Conservation (phyloP, 441 rosid genomes). For the Metrosideros polymorpha region DNA sequence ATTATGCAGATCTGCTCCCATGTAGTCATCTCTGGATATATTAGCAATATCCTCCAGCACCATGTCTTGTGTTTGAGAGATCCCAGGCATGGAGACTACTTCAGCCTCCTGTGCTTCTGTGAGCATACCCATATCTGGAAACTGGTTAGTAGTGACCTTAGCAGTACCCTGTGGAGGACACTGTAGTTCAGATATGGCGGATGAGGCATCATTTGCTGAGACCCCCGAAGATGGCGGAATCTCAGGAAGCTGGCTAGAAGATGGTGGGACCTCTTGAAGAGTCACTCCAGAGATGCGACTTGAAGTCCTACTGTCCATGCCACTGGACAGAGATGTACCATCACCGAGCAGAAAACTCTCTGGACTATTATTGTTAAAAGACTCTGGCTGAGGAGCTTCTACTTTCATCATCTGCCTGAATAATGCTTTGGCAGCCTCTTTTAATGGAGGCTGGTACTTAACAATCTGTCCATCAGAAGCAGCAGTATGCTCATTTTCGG, state of each 20-base stretch:
- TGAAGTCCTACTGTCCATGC: conserved; percentile 37
- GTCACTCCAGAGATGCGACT: conserved; percentile 47
- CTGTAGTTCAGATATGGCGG: conserved; percentile 36
- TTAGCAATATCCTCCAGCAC: conserved; percentile 36
- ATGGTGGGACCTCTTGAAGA: conserved; percentile 71
- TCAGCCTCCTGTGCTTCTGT: conserved; percentile 26
- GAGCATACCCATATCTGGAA: conserved; percentile 17
- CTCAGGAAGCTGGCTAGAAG: conserved; percentile 26
- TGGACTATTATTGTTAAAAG: conserved; percentile 28
- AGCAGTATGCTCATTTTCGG: conserved; percentile 29
- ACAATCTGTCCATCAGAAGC: conserved; percentile 85
- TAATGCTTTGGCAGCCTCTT: conserved; percentile 66
- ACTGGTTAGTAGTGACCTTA: conserved; percentile 27
- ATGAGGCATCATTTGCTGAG: conserved; percentile 20
- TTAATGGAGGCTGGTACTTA: conserved; percentile 73
- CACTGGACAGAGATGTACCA: conserved; percentile 29
- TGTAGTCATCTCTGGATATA: conserved; percentile 30
- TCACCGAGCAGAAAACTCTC: conserved; percentile 46
- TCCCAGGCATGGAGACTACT: conserved; percentile 30
- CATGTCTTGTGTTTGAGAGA: conserved; percentile 37
- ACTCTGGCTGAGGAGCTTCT: conserved; percentile 38
- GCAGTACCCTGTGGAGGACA: conserved; percentile 18
- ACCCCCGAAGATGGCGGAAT: conserved; percentile 18
- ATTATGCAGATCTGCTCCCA: conserved; percentile 25
- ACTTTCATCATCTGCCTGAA: conserved; percentile 59